Base-by-base conservation (phyloP, 116 monocot species). In the Trichopus zeylanicus region DNA sequence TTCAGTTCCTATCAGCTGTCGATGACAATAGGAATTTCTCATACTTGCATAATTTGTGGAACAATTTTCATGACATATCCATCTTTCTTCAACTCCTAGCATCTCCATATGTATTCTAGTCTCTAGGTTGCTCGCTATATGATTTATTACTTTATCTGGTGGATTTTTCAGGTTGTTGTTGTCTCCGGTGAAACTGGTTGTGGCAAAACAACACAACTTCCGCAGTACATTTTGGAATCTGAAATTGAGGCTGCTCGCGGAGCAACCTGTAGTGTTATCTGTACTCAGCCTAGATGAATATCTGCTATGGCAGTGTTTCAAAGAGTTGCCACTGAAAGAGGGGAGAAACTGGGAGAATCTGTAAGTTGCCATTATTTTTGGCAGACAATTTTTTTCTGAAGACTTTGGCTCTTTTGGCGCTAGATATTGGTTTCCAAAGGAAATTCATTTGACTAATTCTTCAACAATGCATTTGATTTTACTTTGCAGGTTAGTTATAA, bases 141-240 rank as follows among this genome's bases (percentile, higher is more conserved):
- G 42, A 25, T 31, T 55, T 6, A 25, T 46, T 68, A 7, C 24
- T 10, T 31, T n/a, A 62, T 61, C 38, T 65, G 10, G 34, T 7
- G 58, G 31, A 47, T 77, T 63, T 29, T 68, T 2, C 81, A 97
- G 97, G 95, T 95, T 18, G 72, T 97, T 32, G 91, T 97, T 42
- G 62, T 97, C 65, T 97, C 97, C 39, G 97, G 97, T 72, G 97
- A 97, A 75, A 97, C 97, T 32, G 97, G 97, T 12, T 97, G 97
- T 66, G 97, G 97, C 13, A 97, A 97, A 72, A 97, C 97, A 62
- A 97, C 97, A 4, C 97, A 97, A 47, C 69, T 97, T 61, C 97
- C 97, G 38, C 97, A 97, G 32, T 97, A 91, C 63, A 87, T 97
- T 64, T 71, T 97, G 70, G 91, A 97, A 49, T 91, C 91, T 64